A percentile compares a stretch with the other conserved stretches of the same genome.
Evolutionary conservation across 495 filamentous ascomycete genomes (phyloP).

Genomic region (Entonaema liquescens): DNA sequence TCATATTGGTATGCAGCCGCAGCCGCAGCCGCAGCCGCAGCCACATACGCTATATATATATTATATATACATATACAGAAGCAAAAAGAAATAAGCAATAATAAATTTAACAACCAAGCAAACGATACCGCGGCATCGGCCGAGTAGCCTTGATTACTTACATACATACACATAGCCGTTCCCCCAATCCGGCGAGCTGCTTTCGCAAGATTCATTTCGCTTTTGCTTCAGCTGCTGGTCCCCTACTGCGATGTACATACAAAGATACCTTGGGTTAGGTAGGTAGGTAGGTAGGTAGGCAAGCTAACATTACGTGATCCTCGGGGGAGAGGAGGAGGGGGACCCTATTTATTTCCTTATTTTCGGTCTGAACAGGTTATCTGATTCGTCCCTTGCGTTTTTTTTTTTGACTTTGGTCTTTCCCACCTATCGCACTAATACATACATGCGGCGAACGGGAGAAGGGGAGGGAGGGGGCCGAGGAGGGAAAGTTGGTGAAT

Average conservation of each 20-base stretch:
- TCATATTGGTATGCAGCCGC: background rate
- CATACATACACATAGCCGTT: background rate
- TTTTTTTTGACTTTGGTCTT: background rate
- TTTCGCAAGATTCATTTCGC: background rate
- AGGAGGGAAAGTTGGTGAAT: background rate
- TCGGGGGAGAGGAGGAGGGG: too few relatives aligned
- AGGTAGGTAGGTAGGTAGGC: too few relatives aligned
- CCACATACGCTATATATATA: background rate
- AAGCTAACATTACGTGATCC: slow-evolving; percentile 28
- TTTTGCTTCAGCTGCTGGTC: background rate
- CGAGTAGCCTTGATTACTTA: slow-evolving; percentile 1
- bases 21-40: background rate
- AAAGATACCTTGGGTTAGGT: too few relatives aligned
- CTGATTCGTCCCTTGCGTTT: slow-evolving; percentile 29
- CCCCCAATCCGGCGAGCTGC: slow-evolving; percentile 16
- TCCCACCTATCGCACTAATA: background rate
- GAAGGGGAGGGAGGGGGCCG: background rate
- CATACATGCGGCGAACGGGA: background rate
- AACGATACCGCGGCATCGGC: background rate
- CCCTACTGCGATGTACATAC: too few relatives aligned
- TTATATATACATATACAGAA: background rate
- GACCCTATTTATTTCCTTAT: slow-evolving; percentile 2
- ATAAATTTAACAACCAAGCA: background rate
- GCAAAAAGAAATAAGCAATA: background rate
- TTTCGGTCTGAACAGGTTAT: slow-evolving; percentile 28